phyloP scores from a whole-genome alignment of 805 yeast genomes.

The Saturnispora hagleri region DNA sequence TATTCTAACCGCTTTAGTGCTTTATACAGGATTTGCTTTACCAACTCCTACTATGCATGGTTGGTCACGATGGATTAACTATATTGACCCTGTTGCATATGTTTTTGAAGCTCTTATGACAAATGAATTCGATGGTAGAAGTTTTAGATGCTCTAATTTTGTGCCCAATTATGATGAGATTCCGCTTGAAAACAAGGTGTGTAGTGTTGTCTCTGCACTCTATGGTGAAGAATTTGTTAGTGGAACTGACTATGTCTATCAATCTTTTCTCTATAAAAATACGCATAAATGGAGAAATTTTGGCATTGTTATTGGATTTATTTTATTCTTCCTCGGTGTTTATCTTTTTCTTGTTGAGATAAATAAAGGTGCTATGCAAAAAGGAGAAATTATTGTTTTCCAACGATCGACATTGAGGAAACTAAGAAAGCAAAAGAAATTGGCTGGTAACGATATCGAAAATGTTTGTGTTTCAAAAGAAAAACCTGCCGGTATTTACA shows the following conservation, averaged over 20 bases:
- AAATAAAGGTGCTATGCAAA: constrained; percentile 54
- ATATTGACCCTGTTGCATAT: constrained; percentile 49
- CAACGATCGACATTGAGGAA: constrained; percentile 40
- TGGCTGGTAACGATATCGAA: constrained; percentile 25
- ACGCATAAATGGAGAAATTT: constrained; percentile 73
- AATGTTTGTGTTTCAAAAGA: constrained; percentile 15
- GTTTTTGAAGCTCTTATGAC: constrained; percentile 49
- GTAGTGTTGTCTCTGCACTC: constrained; percentile 43
- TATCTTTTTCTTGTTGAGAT: constrained; percentile 49
- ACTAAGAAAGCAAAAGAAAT: constrained; percentile 32
- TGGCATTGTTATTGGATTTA: constrained; percentile 55
- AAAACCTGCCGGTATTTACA: constrained; percentile 19
- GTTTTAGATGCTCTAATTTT: constrained; percentile 37
- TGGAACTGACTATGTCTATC: constrained; percentile 50
- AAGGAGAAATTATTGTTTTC: constrained; percentile 63
- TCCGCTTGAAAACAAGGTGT: constrained; percentile 18
- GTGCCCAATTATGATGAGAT: constrained; percentile 34
- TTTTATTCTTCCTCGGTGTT: constrained; percentile 42
- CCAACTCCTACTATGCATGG: constrained; percentile 50
- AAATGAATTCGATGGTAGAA: constrained; percentile 44
- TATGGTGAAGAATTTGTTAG: constrained; percentile 44
- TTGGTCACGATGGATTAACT: constrained; percentile 61
- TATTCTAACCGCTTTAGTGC: constrained; percentile 36
- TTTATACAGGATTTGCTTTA: constrained; percentile 48
- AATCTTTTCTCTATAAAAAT: constrained; percentile 41